Evolutionary conservation across 768 basidiomycete genomes (phyloP), one percentile per base, ranked within the genome.

Genomic region (Asterophora parasitica): DNA sequence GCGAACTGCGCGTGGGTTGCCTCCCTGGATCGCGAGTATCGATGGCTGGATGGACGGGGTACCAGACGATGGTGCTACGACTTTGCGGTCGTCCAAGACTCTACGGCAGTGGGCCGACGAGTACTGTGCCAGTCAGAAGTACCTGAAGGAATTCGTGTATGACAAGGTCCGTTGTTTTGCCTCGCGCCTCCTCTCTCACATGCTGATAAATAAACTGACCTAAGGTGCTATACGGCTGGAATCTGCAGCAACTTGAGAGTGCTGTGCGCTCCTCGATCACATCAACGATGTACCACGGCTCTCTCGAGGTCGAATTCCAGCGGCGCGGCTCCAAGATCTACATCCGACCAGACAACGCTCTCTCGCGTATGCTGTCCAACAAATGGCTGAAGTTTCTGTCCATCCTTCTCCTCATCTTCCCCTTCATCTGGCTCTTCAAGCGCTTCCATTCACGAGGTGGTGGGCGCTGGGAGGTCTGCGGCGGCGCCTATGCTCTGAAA

Each of bases 101-200:
- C 60, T 90, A 35, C 70, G 85, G 27, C 74, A 84, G 49, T 92
- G 90, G 90, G 88, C 88, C 7, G 87, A 91, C 54, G 82, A 85
- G 47, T 92, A 89, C 57, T 90, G 88, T 49, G 72, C 76, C 19
- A 85, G 83, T 57, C 69, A 62, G 7, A 90, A 84, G 56, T 63
- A 74, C 12, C 68, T 92, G 52, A 92, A 91, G 61, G 88, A 91
- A 64, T 89, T 92, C 59, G 72, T 77, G 5, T 86, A 89, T 52
- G 68, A 74, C 17, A 88, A 88, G 70, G 83, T 83, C 49, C 12
- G 61, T 34, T 49, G 44, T 10, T 27, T 11, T 23, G 44, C 47
- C 23, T 20, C 31, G 12, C 16, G 26, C 42, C 15, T 35, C 46
- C 19, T 39, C 13, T 46, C 19, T 39, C 11, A 34, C 32, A 17